Conservation (phyloP, 495 filamentous ascomycete genomes). For the Xylaria grammica region DNA sequence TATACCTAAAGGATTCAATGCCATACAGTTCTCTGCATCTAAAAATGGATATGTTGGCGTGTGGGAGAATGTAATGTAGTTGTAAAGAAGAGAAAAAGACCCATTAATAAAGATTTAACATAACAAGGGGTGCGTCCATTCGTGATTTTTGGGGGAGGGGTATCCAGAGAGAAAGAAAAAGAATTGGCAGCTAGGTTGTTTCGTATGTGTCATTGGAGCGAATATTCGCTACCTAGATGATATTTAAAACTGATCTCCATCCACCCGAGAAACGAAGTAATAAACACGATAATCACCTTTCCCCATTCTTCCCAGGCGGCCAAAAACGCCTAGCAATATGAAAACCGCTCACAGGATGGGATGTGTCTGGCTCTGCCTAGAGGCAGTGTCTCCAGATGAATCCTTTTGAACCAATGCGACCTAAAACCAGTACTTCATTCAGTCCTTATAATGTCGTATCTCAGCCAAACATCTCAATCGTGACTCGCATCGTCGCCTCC, state of each 20-base stretch:
- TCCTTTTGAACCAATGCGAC: neutral
- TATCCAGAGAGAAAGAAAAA: slow-evolving; percentile 22
- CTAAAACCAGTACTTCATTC: slow-evolving; percentile 8
- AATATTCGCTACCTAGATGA: neutral
- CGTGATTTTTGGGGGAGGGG: slow-evolving; percentile 12
- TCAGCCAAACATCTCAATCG: slow-evolving; percentile 22
- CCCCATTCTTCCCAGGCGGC: slow-evolving; percentile 6
- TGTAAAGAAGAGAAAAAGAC: neutral
- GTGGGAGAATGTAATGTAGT: slow-evolving; percentile 14
- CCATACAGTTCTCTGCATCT: slow-evolving; percentile 16
- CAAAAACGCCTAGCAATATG: slow-evolving; percentile 11
- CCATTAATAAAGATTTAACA: slow-evolving; percentile 15
- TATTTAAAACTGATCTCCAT: slow-evolving; percentile 8
- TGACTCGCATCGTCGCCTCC: slow-evolving; percentile 21
- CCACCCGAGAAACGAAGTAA: slow-evolving; percentile 4
- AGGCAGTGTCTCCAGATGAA: neutral
- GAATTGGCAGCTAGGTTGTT: neutral
- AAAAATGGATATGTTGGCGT: slow-evolving; percentile 9
- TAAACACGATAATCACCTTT: slow-evolving; percentile 11
- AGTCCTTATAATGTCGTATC: slow-evolving; percentile 30
- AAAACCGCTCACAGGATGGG: neutral
- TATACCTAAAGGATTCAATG: slow-evolving; percentile 13
- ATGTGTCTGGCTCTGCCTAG: neutral
- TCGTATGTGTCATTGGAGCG: neutral
- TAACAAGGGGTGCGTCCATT: slow-evolving; percentile 15